Conservation (phyloP, 371 early-diverging fungal genomes). For the Mortierella sp. region DNA sequence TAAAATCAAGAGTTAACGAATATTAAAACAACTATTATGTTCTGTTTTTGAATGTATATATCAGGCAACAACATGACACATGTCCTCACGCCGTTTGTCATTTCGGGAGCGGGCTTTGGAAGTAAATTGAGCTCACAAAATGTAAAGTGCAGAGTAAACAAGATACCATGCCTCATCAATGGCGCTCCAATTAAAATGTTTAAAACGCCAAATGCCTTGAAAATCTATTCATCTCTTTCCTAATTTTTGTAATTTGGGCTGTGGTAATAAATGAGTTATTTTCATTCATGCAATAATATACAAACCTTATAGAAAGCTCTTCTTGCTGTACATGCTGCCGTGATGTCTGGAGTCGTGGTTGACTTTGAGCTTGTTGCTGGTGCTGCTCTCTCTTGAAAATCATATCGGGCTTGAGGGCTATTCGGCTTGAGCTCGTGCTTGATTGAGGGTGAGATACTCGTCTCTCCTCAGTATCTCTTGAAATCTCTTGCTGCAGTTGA, state of each 20-base stretch:
- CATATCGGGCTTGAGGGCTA: conserved; percentile 1
- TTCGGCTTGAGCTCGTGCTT: background rate
- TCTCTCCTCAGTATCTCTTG: background rate
- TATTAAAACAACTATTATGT: background rate
- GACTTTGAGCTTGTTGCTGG: too few relatives aligned
- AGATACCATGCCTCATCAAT: too few relatives aligned
- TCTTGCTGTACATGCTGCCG: background rate
- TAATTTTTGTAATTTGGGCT: background rate
- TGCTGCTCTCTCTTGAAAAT: background rate
- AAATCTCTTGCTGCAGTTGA: background rate
- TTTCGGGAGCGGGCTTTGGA: conserved; percentile 4
- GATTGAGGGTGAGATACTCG: background rate
- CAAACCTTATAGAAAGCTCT: conserved; percentile 8
- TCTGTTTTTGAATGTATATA: background rate
- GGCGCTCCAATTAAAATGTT: background rate
- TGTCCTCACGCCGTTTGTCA: background rate
- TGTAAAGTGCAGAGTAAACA: background rate
- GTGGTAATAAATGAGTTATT: background rate
- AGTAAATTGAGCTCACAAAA: background rate
- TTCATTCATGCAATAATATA: background rate
- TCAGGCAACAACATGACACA: conserved; percentile 1
- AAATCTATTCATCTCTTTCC: background rate
- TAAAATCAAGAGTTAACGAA: background rate
- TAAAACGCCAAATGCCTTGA: background rate
- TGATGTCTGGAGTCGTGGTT: too few relatives aligned